Evolutionary conservation across 148 eudicot species (phyloP).

Genomic region (Nepenthes gracilis): DNA sequence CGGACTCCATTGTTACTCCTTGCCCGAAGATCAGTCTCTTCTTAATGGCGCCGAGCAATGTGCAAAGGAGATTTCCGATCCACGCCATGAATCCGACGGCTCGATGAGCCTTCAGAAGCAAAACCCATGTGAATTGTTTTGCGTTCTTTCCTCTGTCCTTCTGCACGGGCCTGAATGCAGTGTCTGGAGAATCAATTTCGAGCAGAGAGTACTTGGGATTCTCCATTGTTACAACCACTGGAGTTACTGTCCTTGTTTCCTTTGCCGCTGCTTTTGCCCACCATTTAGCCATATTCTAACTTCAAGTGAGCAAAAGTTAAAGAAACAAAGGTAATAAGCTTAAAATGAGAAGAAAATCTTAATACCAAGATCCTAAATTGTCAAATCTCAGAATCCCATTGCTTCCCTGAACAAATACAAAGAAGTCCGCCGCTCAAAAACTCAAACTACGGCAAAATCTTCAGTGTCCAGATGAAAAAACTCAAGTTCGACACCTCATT

Average conservation of each 20-base stretch:
- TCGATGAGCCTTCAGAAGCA: slow-evolving; percentile 41
- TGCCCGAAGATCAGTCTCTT: slow-evolving; percentile 30
- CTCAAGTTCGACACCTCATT: background rate
- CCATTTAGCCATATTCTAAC: slow-evolving; percentile 23
- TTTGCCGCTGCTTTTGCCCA: slow-evolving; percentile 20
- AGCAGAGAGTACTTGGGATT: slow-evolving; percentile 37
- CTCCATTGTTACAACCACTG: slow-evolving; percentile 52
- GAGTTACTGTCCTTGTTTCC: slow-evolving; percentile 35
- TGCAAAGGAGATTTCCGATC: slow-evolving; percentile 39
- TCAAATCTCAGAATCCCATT: slow-evolving; percentile 4
- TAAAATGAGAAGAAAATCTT: background rate
- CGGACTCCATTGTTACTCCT: slow-evolving; percentile 36
- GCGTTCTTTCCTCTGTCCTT: slow-evolving; percentile 43
- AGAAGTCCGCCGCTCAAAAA: background rate
- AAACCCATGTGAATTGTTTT: slow-evolving; percentile 50
- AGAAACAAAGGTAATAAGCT: no score
- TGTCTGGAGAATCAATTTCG: slow-evolving; percentile 37
- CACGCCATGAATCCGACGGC: slow-evolving; percentile 48
- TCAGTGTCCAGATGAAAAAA: background rate
- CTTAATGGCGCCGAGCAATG: slow-evolving; percentile 28
- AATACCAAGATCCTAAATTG: slow-evolving; percentile 1
- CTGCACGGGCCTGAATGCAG: slow-evolving; percentile 23
- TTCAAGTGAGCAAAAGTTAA: no score
- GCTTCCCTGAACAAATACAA: background rate
- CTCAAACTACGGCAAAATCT: background rate